Conservation (phyloP, 805 yeast genomes). For the Teunomyces gatunensis region DNA sequence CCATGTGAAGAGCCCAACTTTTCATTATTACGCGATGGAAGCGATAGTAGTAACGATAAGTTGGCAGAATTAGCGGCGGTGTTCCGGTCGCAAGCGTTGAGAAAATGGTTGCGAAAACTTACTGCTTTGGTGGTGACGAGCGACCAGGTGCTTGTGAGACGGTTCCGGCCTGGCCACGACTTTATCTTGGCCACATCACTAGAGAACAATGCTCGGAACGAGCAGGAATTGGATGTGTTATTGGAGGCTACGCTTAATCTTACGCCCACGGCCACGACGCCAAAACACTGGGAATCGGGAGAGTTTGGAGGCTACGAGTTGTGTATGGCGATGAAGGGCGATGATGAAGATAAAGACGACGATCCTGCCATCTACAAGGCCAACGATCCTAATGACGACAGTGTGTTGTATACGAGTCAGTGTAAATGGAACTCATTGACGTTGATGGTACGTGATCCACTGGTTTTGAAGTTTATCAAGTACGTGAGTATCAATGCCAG, state of each 20-base stretch:
- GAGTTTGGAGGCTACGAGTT: constrained; percentile 94
- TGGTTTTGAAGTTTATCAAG: constrained; percentile 87
- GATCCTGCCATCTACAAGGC: constrained; percentile 82
- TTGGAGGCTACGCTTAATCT: constrained; percentile 80
- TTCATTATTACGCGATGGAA: constrained; percentile 8
- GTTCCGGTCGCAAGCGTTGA: constrained; percentile 59
- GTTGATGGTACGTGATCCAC: constrained; percentile 76
- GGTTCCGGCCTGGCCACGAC: constrained; percentile 95
- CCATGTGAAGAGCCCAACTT: constrained; percentile 61
- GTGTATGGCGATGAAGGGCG: constrained; percentile 64
- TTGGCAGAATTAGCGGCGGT: constrained; percentile 57
- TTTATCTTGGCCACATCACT: constrained; percentile 77
- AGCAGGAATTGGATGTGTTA: constrained; percentile 41
- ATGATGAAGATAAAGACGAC: constrained; percentile 48
- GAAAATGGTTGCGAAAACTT: constrained; percentile 62
- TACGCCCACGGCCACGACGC: constrained; percentile 59
- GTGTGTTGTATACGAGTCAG: constrained; percentile 74
- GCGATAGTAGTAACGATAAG: not conserved
- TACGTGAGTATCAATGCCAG: constrained; percentile 85
- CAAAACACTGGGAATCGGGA: constrained; percentile 81
- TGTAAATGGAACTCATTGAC: constrained; percentile 82
- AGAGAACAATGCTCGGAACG: constrained; percentile 27
- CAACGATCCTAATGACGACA: constrained; percentile 59
- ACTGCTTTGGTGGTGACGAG: constrained; percentile 62
- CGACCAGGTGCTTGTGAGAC: constrained; percentile 69